Percentiles rank a stretch among this genome's conserved stretches.
These are phyloP conservation scores for Auxenochlorella pyrenoidosa DNA, from an alignment of 139 green algal species.

Conservation along the genomic window DNA sequence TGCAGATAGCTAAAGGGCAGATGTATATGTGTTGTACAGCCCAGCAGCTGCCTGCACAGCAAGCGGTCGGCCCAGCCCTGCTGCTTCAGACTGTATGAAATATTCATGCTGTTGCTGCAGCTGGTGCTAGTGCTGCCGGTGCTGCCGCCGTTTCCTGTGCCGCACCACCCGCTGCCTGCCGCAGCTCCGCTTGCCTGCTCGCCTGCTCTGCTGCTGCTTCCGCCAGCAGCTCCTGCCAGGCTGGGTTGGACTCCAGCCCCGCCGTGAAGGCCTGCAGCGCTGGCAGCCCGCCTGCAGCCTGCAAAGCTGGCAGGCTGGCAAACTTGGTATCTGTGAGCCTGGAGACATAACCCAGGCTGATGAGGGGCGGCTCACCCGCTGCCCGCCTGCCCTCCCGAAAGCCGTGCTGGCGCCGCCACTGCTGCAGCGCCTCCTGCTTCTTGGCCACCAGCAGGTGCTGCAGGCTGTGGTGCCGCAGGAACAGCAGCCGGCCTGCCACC, in stretches of 20 bases:
- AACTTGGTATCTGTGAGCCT: background rate
- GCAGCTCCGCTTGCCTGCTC: background rate
- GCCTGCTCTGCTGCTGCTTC: background rate
- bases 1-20: too few relatives aligned
- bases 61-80: too few relatives aligned
- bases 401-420: background rate
- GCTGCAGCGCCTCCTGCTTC: background rate
- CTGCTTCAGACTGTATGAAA: too few relatives aligned
- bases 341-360: background rate
- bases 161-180: background rate
- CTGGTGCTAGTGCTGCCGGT: background rate
- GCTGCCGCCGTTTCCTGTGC: background rate
- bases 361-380: background rate
- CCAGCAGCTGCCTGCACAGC: too few relatives aligned
- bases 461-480: background rate
- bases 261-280: background rate
- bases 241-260: background rate
- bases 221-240: background rate
- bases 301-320: background rate
- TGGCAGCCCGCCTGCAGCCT: too few relatives aligned
- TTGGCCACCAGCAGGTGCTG: background rate
- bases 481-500: background rate
- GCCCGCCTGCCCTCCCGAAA: background rate
- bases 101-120: too few relatives aligned
- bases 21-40: too few relatives aligned